phyloP scores from a whole-genome alignment of 495 filamentous ascomycete genomes.

The Xylaria telfairii region DNA sequence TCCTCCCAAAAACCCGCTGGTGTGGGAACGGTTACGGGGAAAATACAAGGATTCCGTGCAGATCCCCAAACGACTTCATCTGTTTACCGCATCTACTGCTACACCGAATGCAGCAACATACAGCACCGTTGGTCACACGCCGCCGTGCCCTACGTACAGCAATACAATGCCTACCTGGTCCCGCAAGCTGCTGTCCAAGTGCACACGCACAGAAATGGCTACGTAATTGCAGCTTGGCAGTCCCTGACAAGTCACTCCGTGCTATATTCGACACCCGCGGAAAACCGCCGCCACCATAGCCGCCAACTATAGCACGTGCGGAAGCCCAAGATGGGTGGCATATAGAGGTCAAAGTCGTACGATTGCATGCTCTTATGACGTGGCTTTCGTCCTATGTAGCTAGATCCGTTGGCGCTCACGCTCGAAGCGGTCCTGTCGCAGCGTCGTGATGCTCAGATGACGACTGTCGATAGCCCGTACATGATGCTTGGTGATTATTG shows the following conservation, averaged over 20 bases:
- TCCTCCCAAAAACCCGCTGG: constrained; percentile 20
- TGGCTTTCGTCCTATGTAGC: constrained; percentile 1
- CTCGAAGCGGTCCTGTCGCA: background rate
- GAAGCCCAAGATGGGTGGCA: constrained; percentile 15
- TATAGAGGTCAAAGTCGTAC: constrained; percentile 13
- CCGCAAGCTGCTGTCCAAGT: background rate
- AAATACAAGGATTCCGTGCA: constrained; percentile 16
- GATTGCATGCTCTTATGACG: constrained; percentile 13
- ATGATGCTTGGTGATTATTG: background rate
- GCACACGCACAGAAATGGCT: background rate
- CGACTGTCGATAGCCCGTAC: background rate
- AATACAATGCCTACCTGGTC: no score
- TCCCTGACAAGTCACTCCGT: background rate
- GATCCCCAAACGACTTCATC: constrained; percentile 22
- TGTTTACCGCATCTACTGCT: constrained; percentile 3
- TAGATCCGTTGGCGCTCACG: background rate
- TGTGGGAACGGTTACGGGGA: constrained; percentile 17
- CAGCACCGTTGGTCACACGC: constrained; percentile 9
- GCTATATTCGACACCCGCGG: background rate
- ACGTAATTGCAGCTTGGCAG: constrained; percentile 7
- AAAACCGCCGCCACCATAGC: background rate
- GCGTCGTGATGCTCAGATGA: background rate
- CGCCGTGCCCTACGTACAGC: constrained; percentile 2
- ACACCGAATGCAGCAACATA: background rate
- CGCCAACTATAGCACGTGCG: background rate